These are phyloP conservation scores for Saitozyma podzolica DNA, from an alignment of 768 basidiomycete species.

Conservation along the genomic window DNA sequence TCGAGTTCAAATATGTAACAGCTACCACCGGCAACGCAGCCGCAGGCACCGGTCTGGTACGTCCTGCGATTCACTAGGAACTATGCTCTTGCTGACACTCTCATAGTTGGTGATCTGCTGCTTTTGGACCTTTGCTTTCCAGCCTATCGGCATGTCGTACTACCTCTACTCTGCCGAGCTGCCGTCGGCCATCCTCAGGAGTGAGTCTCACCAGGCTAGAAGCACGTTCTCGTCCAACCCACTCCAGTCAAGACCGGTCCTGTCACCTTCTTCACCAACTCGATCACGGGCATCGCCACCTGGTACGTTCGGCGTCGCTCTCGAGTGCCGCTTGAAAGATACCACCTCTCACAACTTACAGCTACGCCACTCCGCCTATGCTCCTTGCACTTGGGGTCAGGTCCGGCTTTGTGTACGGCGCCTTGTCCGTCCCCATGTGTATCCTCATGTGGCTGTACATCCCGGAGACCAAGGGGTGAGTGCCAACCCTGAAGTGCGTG, in stretches of 20 bases:
- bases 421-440: conserved; percentile 15
- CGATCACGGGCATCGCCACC: conserved; percentile 13
- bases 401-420: conserved; percentile 13
- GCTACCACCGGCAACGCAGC: conserved; percentile 13
- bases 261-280: conserved; percentile 17
- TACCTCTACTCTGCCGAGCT: conserved; percentile 20
- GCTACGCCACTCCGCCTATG: conserved; percentile 16
- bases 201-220: conserved; percentile 2
- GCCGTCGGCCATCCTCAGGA: conserved; percentile 14
- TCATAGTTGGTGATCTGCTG: conserved; percentile 7
- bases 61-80: not conserved
- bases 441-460: conserved; percentile 18
- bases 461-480: conserved; percentile 17
- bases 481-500: too few relatives aligned
- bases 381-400: conserved; percentile 7
- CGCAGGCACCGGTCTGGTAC: conserved; percentile 9
- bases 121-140: conserved; percentile 15
- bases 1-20: too few relatives aligned
- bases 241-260: conserved; percentile 11
- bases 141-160: conserved; percentile 13
- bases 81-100: not conserved
- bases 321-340: too few relatives aligned
- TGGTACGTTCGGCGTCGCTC: too few relatives aligned
- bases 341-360: too few relatives aligned
- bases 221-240: not conserved